Percentiles rank a stretch among this genome's conserved stretches.
Conservation (phyloP, 2,329 filamentous ascomycete genomes). For the Blastomyces silverae region DNA sequence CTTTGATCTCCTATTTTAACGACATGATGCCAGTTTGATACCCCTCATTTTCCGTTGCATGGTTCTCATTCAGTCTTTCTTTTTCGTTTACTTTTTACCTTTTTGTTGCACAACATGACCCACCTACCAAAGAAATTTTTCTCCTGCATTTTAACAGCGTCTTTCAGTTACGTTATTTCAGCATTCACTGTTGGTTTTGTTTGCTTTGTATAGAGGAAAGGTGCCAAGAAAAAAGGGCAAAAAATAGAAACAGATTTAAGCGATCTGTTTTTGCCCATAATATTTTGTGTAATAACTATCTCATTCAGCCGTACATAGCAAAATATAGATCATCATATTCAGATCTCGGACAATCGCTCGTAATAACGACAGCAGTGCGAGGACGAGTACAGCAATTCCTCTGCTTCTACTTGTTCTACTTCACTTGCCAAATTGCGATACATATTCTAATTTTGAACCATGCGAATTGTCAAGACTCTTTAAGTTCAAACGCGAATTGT, state of each 20-base stretch:
- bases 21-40: slow-evolving; percentile 5
- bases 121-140: neutral
- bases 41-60: neutral
- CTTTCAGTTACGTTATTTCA: neutral
- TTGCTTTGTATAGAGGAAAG: neutral
- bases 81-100: neutral
- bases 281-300: neutral
- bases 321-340: neutral
- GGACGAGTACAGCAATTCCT: neutral
- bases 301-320: neutral
- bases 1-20: neutral
- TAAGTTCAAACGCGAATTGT: neutral
- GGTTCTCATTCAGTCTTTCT: neutral
- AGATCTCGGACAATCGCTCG: neutral
- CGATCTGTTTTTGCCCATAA: neutral
- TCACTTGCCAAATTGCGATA: neutral
- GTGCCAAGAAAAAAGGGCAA: neutral
- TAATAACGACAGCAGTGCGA: neutral
- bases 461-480: neutral
- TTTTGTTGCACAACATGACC: neutral
- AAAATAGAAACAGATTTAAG: neutral
- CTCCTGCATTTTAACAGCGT: neutral
- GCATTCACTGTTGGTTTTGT: neutral
- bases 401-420: neutral
- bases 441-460: neutral